A percentile compares a stretch with the other conserved stretches of the same genome.
These are phyloP conservation scores for Rhodotorula sp. DNA, from an alignment of 1,284 basidiomycete genomes.

Conservation along the genomic window DNA sequence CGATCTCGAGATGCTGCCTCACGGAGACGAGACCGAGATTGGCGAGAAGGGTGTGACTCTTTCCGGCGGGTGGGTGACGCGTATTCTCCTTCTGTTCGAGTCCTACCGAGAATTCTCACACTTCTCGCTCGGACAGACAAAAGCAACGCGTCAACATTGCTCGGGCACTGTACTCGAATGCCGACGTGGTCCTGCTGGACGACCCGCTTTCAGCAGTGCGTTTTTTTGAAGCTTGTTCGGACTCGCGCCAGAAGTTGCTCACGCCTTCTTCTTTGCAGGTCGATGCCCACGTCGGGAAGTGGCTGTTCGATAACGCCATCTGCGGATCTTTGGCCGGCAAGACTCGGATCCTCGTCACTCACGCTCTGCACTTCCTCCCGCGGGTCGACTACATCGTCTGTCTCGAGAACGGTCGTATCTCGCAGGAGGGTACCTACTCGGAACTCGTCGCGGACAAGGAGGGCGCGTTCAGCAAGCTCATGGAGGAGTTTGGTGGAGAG, in stretches of 20 bases:
- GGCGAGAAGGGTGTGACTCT: slow-evolving; percentile 66
- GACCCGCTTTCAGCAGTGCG: slow-evolving; percentile 57
- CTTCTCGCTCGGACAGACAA: slow-evolving; percentile 59
- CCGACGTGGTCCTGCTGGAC: slow-evolving; percentile 82
- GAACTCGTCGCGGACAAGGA: slow-evolving; percentile 62
- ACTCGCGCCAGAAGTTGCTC: slow-evolving; percentile 47
- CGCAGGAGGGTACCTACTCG: slow-evolving; percentile 68
- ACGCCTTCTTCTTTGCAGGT: slow-evolving; percentile 47
- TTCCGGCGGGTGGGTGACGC: neutral
- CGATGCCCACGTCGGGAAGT: slow-evolving; percentile 82
- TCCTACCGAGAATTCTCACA: neutral
- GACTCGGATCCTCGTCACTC: slow-evolving; percentile 79
- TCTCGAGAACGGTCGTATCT: slow-evolving; percentile 66
- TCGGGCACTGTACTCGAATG: slow-evolving; percentile 77
- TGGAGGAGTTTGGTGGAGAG: slow-evolving; percentile 64
- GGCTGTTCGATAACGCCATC: slow-evolving; percentile 80
- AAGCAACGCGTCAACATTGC: slow-evolving; percentile 74
- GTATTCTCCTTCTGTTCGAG: neutral
- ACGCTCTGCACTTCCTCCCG: slow-evolving; percentile 76
- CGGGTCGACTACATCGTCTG: slow-evolving; percentile 67
- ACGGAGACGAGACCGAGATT: slow-evolving; percentile 83
- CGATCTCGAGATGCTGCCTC: slow-evolving; percentile 74
- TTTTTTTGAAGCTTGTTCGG: slow-evolving; percentile 51
- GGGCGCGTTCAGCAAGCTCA: slow-evolving; percentile 69
- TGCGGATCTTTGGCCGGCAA: slow-evolving; percentile 66